These are phyloP conservation scores for Mercurialis annua DNA, from an alignment of 345 rosid genomes.

Conservation along the genomic window DNA sequence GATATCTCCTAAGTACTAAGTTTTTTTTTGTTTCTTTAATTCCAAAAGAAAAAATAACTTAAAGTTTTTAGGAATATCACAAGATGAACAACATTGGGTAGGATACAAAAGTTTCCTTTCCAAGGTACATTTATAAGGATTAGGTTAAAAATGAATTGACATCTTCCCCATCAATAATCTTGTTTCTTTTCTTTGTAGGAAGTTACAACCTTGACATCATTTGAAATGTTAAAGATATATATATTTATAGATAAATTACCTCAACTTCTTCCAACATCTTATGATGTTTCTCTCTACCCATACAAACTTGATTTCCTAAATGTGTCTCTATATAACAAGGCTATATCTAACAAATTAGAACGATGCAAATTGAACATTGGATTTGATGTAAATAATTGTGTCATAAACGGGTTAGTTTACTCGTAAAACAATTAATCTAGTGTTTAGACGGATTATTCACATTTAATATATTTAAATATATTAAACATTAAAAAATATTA, in stretches of 20 bases:
- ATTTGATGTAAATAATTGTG: no score
- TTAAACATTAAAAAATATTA: no score
- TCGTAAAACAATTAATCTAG: no score
- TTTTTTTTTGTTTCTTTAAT: background rate
- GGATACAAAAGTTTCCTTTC: background rate
- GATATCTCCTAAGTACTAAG: background rate
- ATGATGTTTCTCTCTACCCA: background rate
- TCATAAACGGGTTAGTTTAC: no score
- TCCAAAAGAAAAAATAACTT: background rate
- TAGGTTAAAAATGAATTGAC: background rate
- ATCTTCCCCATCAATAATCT: background rate
- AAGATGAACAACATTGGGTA: background rate
- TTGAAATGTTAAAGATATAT: background rate
- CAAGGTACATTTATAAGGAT: background rate
- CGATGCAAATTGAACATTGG: no score
- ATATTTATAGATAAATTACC: background rate
- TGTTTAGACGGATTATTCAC: no score
- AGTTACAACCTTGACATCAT: constrained; percentile 15
- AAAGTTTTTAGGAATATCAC: background rate
- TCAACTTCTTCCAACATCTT: background rate
- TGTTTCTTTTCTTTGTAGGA: background rate
- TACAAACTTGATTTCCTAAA: background rate
- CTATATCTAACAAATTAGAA: no score
- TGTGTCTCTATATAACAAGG: background rate
- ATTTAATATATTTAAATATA: no score